Base-by-base conservation (phyloP, 495 filamentous ascomycete species). In the Tuber calosporum region DNA sequence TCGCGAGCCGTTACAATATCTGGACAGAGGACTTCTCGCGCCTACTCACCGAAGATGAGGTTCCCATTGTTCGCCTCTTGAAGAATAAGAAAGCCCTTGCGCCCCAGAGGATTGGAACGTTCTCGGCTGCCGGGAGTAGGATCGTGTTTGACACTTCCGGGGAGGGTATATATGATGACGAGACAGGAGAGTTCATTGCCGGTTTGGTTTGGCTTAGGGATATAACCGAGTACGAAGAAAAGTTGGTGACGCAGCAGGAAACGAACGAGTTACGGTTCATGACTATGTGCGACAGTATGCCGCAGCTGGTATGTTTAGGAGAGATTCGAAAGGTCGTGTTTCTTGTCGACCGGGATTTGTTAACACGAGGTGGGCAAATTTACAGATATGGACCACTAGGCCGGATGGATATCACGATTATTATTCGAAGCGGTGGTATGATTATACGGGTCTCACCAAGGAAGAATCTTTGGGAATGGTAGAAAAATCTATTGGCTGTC, bases 261-360 rank as follows among this genome's bases (percentile, higher is more conserved):
- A 85, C 87, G 62, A 89, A 90, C 72, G 88, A 90, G 72, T 83
- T 87, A 75, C 85, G 89, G 67, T 92, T 93, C 75, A 85, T 87
- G 77, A 82, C 88, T 19, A 92, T 92, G 71, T 90, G 88, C 74
- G 89, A 92, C 71, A 87, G 87, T 26, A 88, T 92, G 84, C 90
- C 90, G 13, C 88, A 89, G 79, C 85, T 91, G 83, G 86, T 88
- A 78, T 34, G 82, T 74, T 69, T 62, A 36, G 13, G 45, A 62
- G 26, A 62, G 26, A 62, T 62, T 30, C 53, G 7, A 34, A 62
- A 34, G 13, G n/a, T 62, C 15, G 15, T 62, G 53, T 62, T 30
- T 30, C 22, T 62, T 62, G 53, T 62, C 53, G 53, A 30, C 53
- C 13, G 53, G 53, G 53, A 62, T 62, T 34, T 11, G 53, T 62